Conservation (phyloP, 345 rosid species). For the Arabidopsis thaliana region DNA sequence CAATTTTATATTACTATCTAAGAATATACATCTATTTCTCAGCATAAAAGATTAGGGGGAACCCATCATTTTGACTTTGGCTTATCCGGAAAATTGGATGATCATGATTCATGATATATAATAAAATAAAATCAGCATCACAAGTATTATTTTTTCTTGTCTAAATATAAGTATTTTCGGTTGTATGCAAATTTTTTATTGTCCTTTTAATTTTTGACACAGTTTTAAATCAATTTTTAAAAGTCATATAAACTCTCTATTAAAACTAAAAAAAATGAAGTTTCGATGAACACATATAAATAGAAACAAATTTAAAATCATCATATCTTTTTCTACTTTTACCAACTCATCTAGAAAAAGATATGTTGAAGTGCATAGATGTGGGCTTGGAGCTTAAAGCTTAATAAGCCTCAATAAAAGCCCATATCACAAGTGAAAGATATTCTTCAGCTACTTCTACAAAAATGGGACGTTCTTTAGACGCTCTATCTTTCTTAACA, state of each 20-base stretch:
- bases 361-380: background rate
- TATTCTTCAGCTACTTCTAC: background rate
- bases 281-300: too few species aligned
- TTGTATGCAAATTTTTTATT: too few species aligned
- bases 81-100: background rate
- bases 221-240: too few species aligned
- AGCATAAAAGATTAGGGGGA: background rate
- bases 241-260: too few species aligned
- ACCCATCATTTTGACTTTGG: background rate
- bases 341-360: background rate
- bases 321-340: background rate
- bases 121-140: background rate
- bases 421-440: slow-evolving; percentile 15
- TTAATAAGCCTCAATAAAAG: slow-evolving; percentile 22
- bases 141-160: too few species aligned
- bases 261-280: too few species aligned
- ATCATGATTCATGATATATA: too few species aligned
- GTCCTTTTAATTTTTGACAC: too few species aligned
- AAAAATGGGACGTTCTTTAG: slow-evolving; percentile 7
- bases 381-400: slow-evolving; percentile 3
- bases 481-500: slow-evolving; percentile 24
- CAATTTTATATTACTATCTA: background rate
- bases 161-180: too few species aligned
- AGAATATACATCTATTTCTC: background rate
- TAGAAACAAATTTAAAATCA: background rate